Conservation (phyloP, 208 protist species). For the Trypanosoma caninum region DNA sequence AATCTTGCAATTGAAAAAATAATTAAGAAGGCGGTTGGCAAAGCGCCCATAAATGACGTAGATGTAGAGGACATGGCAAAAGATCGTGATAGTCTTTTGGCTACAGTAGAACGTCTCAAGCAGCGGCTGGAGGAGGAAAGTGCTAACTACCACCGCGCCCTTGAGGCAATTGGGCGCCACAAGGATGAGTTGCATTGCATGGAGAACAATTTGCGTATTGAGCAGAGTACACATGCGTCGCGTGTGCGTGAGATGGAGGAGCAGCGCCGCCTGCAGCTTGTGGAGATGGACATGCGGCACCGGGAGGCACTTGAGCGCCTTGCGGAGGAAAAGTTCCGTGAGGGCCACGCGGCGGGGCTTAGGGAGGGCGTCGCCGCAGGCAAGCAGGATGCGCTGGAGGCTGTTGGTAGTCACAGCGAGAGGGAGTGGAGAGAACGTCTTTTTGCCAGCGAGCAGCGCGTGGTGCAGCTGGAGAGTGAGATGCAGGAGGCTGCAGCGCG, state of each 20-base stretch:
- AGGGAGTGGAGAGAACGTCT: constrained; percentile 32
- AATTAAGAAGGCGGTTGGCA: constrained; percentile 50
- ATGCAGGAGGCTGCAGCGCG: constrained; percentile 35
- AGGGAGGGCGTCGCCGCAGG: constrained; percentile 23
- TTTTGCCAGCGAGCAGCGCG: constrained; percentile 37
- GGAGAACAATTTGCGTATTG: constrained; percentile 52
- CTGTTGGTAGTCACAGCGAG: constrained; percentile 17
- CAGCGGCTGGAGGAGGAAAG: constrained; percentile 49
- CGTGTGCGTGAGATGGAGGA: constrained; percentile 49
- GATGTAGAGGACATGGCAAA: constrained; percentile 51
- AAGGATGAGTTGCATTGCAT: constrained; percentile 45
- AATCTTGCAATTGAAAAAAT: constrained; percentile 58
- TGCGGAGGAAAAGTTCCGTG: constrained; percentile 34
- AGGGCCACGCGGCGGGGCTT: constrained; percentile 44
- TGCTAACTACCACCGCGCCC: constrained; percentile 61
- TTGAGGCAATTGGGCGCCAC: constrained; percentile 63
- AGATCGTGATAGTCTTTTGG: constrained; percentile 64
- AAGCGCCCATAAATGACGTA: constrained; percentile 38
- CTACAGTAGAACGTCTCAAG: constrained; percentile 55
- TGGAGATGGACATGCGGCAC: constrained; percentile 51
- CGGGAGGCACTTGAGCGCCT: constrained; percentile 42
- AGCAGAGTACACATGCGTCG: constrained; percentile 39
- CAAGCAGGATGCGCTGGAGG: constrained; percentile 8
- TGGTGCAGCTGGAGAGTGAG: constrained; percentile 30
- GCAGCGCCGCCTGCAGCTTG: constrained; percentile 40